These are phyloP conservation scores for Mycosphaerella sp. DNA, from an alignment of 2,329 filamentous ascomycete genomes.

Conservation along the genomic window DNA sequence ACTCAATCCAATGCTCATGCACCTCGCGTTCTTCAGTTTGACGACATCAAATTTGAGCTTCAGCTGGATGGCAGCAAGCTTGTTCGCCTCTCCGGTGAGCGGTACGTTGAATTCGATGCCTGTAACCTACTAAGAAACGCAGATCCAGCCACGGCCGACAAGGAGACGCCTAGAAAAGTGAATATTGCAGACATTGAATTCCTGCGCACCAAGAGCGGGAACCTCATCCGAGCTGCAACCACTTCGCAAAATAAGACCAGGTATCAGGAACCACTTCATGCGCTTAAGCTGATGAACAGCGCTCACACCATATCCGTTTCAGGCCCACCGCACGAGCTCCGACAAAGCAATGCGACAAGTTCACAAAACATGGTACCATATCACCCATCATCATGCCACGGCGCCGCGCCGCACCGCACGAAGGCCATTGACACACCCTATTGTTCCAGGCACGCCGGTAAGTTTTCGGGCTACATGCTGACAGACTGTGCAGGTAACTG, in stretches of 20 bases:
- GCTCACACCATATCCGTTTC: slow-evolving; percentile 4
- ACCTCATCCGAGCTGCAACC: slow-evolving; percentile 57
- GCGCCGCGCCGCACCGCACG: slow-evolving; percentile 7
- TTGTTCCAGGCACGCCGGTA: slow-evolving; percentile 19
- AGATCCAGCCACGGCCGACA: slow-evolving; percentile 22
- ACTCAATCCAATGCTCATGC: background rate
- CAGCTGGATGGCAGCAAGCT: slow-evolving; percentile 76
- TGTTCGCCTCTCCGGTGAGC: slow-evolving; percentile 63
- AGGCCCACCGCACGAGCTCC: slow-evolving; percentile 16
- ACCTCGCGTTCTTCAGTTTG: slow-evolving; percentile 57
- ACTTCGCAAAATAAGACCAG: background rate
- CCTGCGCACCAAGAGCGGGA: slow-evolving; percentile 78
- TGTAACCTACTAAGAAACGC: slow-evolving; percentile 12
- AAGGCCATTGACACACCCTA: slow-evolving; percentile 2
- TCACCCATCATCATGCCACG: slow-evolving; percentile 8
- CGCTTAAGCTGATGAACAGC: background rate
- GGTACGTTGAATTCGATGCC: slow-evolving; percentile 8
- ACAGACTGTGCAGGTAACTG: slow-evolving; percentile 62
- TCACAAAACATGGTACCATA: slow-evolving; percentile 32
- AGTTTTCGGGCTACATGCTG: slow-evolving; percentile 19
- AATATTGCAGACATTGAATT: slow-evolving; percentile 73
- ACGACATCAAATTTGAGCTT: slow-evolving; percentile 68
- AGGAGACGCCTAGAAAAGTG: slow-evolving; percentile 65
- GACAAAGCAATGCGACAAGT: slow-evolving; percentile 30
- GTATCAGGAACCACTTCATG: background rate